phyloP scores from a whole-genome alignment of 352 stramenopile species.

The Saprolegnia parasitica region DNA sequence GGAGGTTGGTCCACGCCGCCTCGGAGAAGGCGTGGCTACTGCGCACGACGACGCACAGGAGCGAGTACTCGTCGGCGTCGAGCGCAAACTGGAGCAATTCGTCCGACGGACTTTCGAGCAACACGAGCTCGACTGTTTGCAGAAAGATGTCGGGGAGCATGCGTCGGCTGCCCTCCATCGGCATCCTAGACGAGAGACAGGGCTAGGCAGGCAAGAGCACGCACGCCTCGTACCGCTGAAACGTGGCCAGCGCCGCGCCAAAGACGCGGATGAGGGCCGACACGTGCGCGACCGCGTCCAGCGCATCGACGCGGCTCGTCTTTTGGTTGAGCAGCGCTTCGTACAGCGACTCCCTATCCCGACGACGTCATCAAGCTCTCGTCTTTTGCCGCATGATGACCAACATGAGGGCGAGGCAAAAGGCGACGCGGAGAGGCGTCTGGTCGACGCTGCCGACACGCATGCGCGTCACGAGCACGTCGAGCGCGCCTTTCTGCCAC shows the following conservation, averaged over 20 bases:
- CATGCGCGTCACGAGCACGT: constrained; percentile 5
- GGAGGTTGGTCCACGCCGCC: constrained; percentile 4
- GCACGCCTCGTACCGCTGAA: neutral
- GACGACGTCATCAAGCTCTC: neutral
- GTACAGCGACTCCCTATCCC: constrained; percentile 24
- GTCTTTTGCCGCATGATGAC: neutral
- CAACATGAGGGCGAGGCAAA: constrained; percentile 12
- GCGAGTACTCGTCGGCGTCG: constrained; percentile 15
- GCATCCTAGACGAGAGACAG: neutral
- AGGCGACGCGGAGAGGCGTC: neutral
- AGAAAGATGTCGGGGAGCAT: constrained; percentile 12
- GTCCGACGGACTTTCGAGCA: neutral
- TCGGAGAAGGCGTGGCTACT: constrained; percentile 2
- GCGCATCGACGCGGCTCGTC: constrained; percentile 6
- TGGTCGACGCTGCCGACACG: neutral
- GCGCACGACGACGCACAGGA: constrained; percentile 16
- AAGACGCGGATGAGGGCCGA: constrained; percentile 1
- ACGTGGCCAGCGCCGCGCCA: neutral
- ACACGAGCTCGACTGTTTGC: constrained; percentile 3
- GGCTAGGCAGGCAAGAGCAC: too few relatives aligned
- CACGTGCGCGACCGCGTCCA: constrained; percentile 6
- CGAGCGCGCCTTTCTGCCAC: neutral
- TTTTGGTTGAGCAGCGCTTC: constrained; percentile 22
- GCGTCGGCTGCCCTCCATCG: constrained; percentile 8
- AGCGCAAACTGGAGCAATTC: constrained; percentile 9